Evolutionary conservation across 2,329 filamentous ascomycete species (phyloP).

Genomic region (Phoma herbarum): DNA sequence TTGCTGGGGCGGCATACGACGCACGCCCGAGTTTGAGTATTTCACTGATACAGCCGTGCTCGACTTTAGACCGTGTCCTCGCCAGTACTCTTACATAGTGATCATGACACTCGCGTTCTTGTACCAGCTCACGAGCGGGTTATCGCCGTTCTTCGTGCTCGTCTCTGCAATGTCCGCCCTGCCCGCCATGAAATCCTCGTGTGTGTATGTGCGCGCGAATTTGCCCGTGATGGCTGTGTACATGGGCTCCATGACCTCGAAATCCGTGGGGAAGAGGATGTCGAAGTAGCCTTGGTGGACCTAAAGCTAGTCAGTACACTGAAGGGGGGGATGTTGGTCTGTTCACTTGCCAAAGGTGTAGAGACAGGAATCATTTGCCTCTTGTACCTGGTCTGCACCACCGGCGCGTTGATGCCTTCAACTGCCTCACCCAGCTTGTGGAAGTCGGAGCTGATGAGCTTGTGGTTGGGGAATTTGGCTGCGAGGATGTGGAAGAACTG

Average conservation of each 20-base stretch:
- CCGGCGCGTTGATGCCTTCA: slow-evolving; percentile 86
- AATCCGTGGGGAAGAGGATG: slow-evolving; percentile 97
- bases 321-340: neutral
- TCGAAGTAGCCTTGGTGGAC: slow-evolving; percentile 99
- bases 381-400: slow-evolving; percentile 94
- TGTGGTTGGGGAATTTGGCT: slow-evolving; percentile 87
- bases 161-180: slow-evolving; percentile 95
- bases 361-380: slow-evolving; percentile 86
- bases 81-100: slow-evolving; percentile 68
- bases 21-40: neutral
- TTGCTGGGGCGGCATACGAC: neutral
- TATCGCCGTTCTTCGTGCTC: slow-evolving; percentile 87
- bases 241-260: slow-evolving; percentile 86
- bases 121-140: slow-evolving; percentile 91
- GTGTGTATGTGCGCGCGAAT: slow-evolving; percentile 81
- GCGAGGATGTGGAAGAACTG: slow-evolving; percentile 94
- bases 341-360: slow-evolving; percentile 79
- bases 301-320: slow-evolving; percentile 55
- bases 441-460: slow-evolving; percentile 90
- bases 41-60: neutral
- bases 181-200: slow-evolving; percentile 87
- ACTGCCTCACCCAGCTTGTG: slow-evolving; percentile 83
- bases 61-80: neutral
- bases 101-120: slow-evolving; percentile 93
- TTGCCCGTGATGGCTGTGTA: slow-evolving; percentile 94